phyloP scores from a whole-genome alignment of 768 basidiomycete genomes.

The Tylopilus balloui region DNA sequence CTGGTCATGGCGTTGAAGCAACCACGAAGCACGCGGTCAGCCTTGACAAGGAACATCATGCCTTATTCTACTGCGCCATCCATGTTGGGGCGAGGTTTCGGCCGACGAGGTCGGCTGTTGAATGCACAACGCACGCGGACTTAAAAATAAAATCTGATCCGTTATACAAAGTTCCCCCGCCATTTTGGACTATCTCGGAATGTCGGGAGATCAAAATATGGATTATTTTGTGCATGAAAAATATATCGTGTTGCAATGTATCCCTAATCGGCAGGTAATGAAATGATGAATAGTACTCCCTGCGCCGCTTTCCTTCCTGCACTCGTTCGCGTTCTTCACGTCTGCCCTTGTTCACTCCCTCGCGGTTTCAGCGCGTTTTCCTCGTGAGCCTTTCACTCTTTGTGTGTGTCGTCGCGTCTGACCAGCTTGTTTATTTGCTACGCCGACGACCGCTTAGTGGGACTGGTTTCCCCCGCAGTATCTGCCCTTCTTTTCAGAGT shows the following conservation, averaged over 20 bases:
- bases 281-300: background rate
- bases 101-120: no score
- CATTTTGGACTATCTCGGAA: no score
- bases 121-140: no score
- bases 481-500: conserved; percentile 1
- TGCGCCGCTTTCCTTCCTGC: conserved; percentile 2
- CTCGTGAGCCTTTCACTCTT: conserved; percentile 7
- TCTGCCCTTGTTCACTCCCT: conserved; percentile 4
- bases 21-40: no score
- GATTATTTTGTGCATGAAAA: conserved; percentile 1
- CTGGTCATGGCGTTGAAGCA: no score
- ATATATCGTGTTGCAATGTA: background rate
- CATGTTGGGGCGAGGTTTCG: no score
- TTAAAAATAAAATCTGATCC: no score
- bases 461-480: conserved; percentile 17
- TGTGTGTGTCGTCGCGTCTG: background rate
- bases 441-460: conserved; percentile 7
- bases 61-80: no score
- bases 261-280: conserved; percentile 6
- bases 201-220: background rate
- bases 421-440: background rate
- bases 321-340: background rate
- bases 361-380: conserved; percentile 4
- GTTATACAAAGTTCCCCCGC: no score
- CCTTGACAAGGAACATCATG: no score